Conservation (phyloP, 768 basidiomycete genomes). For the Boletus coccyginus region DNA sequence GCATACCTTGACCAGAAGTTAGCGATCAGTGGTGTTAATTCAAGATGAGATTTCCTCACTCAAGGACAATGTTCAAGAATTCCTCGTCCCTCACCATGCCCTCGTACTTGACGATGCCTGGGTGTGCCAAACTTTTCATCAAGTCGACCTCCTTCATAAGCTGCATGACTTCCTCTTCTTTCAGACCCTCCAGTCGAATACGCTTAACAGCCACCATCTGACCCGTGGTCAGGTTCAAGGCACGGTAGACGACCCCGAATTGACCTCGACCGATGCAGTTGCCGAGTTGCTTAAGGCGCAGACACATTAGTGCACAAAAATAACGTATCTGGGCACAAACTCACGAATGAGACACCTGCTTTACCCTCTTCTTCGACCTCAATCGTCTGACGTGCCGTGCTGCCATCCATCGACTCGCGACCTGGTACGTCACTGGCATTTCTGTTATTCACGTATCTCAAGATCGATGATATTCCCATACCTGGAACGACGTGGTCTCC, state of each 20-base stretch:
- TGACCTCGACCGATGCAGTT: slow-evolving; percentile 97
- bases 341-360: slow-evolving; percentile 75
- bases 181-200: slow-evolving; percentile 84
- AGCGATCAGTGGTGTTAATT: slow-evolving; percentile 7
- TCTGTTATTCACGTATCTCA: slow-evolving; percentile 47
- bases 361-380: slow-evolving; percentile 81
- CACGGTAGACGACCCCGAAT: slow-evolving; percentile 94
- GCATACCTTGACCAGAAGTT: slow-evolving; percentile 62
- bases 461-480: slow-evolving; percentile 74
- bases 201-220: slow-evolving; percentile 99
- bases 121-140: slow-evolving; percentile 86
- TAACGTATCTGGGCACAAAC: slow-evolving; percentile 30
- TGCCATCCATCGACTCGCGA: slow-evolving; percentile 64
- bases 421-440: slow-evolving; percentile 65
- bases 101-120: slow-evolving; percentile 96
- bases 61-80: slow-evolving; percentile 88
- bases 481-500: slow-evolving; percentile 54
- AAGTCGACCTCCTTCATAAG: slow-evolving; percentile 95
- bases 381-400: slow-evolving; percentile 61
- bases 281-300: slow-evolving; percentile 77
- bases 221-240: slow-evolving; percentile 89
- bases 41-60: slow-evolving; percentile 51
- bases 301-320: slow-evolving; percentile 9
- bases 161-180: slow-evolving; percentile 86
- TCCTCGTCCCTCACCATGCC: slow-evolving; percentile 90